These are phyloP conservation scores for Penicillium alfredii DNA, from an alignment of 495 filamentous ascomycete species.

Conservation along the genomic window DNA sequence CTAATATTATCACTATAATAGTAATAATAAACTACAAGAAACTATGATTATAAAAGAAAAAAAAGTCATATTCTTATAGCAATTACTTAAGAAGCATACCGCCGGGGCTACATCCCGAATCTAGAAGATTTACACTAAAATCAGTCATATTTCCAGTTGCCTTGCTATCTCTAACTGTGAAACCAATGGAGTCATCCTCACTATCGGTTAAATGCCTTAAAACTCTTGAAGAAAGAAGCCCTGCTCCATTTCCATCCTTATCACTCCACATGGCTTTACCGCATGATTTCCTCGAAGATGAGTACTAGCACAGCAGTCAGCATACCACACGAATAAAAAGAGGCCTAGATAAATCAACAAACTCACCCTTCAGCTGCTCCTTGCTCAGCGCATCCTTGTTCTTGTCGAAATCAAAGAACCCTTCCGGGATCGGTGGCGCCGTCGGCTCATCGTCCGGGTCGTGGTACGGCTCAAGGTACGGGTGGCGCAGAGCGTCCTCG, in stretches of 20 bases:
- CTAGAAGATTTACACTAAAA: background rate
- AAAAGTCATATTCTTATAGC: too few species aligned
- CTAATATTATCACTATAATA: too few species aligned
- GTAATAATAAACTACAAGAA: too few species aligned
- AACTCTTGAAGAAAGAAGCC: too few species aligned
- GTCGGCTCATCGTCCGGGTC: conserved; percentile 99
- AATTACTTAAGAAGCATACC: conserved; percentile 3
- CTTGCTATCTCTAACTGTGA: conserved; percentile 8
- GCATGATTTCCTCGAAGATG: conserved; percentile 99
- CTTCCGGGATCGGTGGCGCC: conserved; percentile 90
- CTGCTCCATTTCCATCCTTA: too few species aligned
- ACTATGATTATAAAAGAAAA: too few species aligned
- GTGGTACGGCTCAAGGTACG: conserved; percentile 97
- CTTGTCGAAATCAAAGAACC: conserved; percentile 99
- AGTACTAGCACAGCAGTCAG: conserved; percentile 49
- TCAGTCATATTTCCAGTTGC: conserved; percentile 8
- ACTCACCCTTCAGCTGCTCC: conserved; percentile 86
- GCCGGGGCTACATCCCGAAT: background rate
- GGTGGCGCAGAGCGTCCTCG: conserved; percentile 94
- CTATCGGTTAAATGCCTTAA: too few species aligned
- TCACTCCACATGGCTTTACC: conserved; percentile 46
- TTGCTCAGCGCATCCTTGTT: conserved; percentile 98
- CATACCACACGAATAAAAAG: background rate
- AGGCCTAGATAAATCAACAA: background rate
- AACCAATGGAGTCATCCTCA: too few species aligned